Evolutionary conservation across 148 eudicot species (phyloP).

Genomic region (Chenopodium quinoa): DNA sequence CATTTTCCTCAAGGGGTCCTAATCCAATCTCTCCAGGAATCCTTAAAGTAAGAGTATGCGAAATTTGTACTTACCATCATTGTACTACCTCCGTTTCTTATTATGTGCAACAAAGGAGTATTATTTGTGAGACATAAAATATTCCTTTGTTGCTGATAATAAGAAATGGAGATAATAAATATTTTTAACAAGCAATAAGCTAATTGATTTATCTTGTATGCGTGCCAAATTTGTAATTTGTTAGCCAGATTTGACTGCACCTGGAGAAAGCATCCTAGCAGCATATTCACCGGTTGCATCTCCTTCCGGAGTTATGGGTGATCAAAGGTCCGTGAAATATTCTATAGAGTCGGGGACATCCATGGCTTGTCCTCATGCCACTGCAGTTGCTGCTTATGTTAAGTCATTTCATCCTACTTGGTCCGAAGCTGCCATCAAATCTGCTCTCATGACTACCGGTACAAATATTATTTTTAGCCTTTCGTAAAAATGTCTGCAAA

Average conservation of each 20-base stretch:
- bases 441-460: conserved; percentile 48
- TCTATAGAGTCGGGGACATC: conserved; percentile 33
- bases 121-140: too few relatives aligned
- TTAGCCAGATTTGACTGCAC: conserved; percentile 48
- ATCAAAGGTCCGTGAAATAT: conserved; percentile 29
- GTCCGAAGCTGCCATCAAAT: conserved; percentile 42
- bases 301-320: conserved; percentile 19
- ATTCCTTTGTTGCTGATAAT: too few relatives aligned
- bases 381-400: conserved; percentile 38
- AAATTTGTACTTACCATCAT: too few relatives aligned
- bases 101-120: too few relatives aligned
- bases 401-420: conserved; percentile 39
- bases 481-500: too few relatives aligned
- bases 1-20: conserved; percentile 41
- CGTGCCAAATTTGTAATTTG: neutral
- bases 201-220: neutral
- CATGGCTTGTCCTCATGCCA: conserved; percentile 47
- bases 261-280: conserved; percentile 44
- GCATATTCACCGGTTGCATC: conserved; percentile 33
- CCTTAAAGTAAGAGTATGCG: conserved; percentile 23
- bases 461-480: neutral
- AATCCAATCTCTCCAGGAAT: conserved; percentile 23
- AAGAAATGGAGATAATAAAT: too few relatives aligned
- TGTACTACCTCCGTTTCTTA: too few relatives aligned
- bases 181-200: neutral